These are phyloP conservation scores for Leptodermis oblonga DNA, from an alignment of 257 asterid genomes.

Conservation along the genomic window DNA sequence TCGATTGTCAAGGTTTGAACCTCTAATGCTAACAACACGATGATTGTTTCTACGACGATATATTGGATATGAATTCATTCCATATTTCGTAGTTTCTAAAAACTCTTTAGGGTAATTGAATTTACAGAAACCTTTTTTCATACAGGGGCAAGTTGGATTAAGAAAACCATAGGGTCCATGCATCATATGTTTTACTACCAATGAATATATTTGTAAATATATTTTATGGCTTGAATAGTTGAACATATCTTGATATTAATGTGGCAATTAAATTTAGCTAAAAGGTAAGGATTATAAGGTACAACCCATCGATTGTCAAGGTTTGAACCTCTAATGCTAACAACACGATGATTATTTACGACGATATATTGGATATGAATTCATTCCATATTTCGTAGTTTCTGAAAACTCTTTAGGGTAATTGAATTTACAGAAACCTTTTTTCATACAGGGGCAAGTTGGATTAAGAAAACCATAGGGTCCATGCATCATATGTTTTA, in stretches of 20 bases:
- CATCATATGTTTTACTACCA: neutral
- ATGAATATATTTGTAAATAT: neutral
- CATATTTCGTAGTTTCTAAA: neutral
- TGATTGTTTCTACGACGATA: neutral
- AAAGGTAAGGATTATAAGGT: too few species aligned
- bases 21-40: neutral
- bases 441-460: neutral
- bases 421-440: too few species aligned
- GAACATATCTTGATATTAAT: too few species aligned
- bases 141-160: neutral
- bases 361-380: neutral
- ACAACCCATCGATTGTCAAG: too few species aligned
- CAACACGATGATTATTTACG: neutral
- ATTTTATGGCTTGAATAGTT: neutral
- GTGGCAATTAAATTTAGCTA: neutral
- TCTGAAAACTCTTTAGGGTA: neutral
- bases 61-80: neutral
- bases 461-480: neutral
- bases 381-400: neutral
- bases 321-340: too few species aligned
- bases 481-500: neutral
- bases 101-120: neutral
- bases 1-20: too few species aligned
- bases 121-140: too few species aligned
- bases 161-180: neutral